These are phyloP conservation scores for Bathelium albidoporum DNA, from an alignment of 495 filamentous ascomycete genomes.

Conservation along the genomic window DNA sequence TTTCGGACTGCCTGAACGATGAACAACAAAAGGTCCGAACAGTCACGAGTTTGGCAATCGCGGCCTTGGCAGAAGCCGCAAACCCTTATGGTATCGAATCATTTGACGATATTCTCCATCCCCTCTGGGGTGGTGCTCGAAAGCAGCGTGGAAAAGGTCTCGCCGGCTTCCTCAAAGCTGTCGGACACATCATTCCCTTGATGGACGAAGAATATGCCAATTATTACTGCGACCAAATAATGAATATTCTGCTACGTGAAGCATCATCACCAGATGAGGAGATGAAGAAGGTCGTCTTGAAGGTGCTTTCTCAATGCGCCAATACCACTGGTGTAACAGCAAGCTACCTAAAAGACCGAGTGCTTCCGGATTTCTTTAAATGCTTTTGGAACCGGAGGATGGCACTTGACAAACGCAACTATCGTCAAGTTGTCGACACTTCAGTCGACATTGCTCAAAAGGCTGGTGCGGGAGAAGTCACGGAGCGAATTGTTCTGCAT, in stretches of 20 bases:
- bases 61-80: conserved; percentile 89
- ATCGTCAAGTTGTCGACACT: conserved; percentile 93
- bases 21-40: conserved; percentile 97
- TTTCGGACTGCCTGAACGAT: conserved; percentile 89
- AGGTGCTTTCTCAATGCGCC: conserved; percentile 95
- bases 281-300: conserved; percentile 99
- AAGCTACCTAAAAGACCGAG: conserved; percentile 86
- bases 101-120: conserved; percentile 95
- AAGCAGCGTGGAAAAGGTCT: conserved; percentile 96
- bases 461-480: conserved; percentile 88
- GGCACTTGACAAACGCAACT: conserved; percentile 94
- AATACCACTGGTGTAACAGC: conserved; percentile 91
- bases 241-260: conserved; percentile 95
- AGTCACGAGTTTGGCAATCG: conserved; percentile 89
- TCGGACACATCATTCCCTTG: conserved; percentile 94
- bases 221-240: conserved; percentile 97
- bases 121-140: conserved; percentile 88
- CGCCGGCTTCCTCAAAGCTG: conserved; percentile 92
- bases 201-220: conserved; percentile 99
- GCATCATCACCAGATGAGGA: conserved; percentile 96
- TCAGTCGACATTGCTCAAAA: conserved; percentile 97
- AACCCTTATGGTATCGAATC: conserved; percentile 99
- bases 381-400: conserved; percentile 97
- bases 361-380: conserved; percentile 95
- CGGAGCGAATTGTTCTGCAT: conserved; percentile 85